Percentiles rank a stretch among this genome's conserved stretches.
Evolutionary conservation across 2,329 filamentous ascomycete genomes (phyloP).

Genomic region (Beauveria caledonica): DNA sequence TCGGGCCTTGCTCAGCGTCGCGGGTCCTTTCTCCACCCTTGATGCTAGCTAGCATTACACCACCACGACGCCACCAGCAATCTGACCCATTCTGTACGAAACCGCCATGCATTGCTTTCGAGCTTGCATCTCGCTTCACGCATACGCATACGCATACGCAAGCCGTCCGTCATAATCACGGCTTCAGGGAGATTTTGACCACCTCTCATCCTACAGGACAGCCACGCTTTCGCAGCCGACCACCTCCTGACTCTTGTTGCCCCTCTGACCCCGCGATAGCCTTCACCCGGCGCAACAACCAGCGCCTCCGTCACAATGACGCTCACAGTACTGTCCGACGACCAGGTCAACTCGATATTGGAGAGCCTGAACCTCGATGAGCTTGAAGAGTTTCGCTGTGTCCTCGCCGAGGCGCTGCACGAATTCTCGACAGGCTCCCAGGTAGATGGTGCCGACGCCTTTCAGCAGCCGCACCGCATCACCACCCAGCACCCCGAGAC

Average conservation of each 20-base stretch:
- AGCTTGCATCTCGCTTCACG: not conserved
- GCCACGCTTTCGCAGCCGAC: not conserved
- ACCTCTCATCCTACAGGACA: not conserved
- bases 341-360: conserved; percentile 45
- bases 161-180: not conserved
- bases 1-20: not conserved
- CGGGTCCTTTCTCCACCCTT: too few relatives aligned
- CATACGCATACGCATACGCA: not conserved
- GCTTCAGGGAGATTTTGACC: not conserved
- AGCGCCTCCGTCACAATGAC: conserved; percentile 35
- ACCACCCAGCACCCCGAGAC: conserved; percentile 39
- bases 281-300: not conserved
- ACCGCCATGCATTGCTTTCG: not conserved
- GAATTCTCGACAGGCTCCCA: conserved; percentile 53
- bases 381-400: conserved; percentile 41
- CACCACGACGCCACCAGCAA: conserved; percentile 1
- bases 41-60: too few relatives aligned
- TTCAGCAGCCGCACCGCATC: conserved; percentile 49
- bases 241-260: not conserved
- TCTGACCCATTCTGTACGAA: not conserved
- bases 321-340: conserved; percentile 50
- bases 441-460: conserved; percentile 31
- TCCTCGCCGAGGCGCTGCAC: conserved; percentile 45
- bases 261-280: conserved; percentile 9
- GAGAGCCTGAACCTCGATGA: conserved; percentile 45